Percentiles rank a stretch among this genome's conserved stretches.
phyloP scores from a whole-genome alignment of 305 asterid genomes.

The Fraxinus nigra region DNA sequence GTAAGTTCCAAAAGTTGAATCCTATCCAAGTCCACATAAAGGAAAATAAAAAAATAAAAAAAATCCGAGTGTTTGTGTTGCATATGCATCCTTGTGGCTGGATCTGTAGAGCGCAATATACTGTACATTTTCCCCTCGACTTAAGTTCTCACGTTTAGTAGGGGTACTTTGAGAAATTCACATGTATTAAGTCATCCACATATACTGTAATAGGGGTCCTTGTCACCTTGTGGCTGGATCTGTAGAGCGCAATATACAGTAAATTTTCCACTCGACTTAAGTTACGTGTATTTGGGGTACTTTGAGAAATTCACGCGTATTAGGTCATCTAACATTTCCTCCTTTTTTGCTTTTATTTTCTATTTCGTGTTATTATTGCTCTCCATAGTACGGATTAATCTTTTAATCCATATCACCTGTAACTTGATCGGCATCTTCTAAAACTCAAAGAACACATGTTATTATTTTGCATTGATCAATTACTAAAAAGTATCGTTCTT shows the following conservation, averaged over 20 bases:
- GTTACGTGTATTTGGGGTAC: neutral
- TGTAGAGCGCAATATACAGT: neutral
- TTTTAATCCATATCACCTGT: neutral
- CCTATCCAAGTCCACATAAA: slow-evolving; percentile 9
- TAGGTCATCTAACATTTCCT: neutral
- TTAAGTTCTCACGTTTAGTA: neutral
- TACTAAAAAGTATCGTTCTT: neutral
- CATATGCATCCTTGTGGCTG: neutral
- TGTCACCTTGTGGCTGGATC: neutral
- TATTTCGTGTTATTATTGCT: neutral
- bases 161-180: neutral
- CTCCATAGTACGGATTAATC: neutral
- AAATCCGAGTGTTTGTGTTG: neutral
- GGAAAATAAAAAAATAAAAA: neutral
- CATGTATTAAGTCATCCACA: neutral
- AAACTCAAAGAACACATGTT: neutral
- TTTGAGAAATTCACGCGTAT: neutral
- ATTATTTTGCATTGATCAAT: neutral
- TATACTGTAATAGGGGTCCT: neutral
- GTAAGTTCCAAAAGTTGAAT: slow-evolving; percentile 6
- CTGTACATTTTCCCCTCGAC: neutral
- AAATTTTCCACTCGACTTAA: neutral
- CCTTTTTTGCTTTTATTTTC: neutral
- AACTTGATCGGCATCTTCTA: neutral
- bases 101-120: neutral